These are phyloP conservation scores for barley (Hordeum vulgare) DNA, from an alignment of 176 grass and related monocot genomes.

Conservation along the genomic window DNA sequence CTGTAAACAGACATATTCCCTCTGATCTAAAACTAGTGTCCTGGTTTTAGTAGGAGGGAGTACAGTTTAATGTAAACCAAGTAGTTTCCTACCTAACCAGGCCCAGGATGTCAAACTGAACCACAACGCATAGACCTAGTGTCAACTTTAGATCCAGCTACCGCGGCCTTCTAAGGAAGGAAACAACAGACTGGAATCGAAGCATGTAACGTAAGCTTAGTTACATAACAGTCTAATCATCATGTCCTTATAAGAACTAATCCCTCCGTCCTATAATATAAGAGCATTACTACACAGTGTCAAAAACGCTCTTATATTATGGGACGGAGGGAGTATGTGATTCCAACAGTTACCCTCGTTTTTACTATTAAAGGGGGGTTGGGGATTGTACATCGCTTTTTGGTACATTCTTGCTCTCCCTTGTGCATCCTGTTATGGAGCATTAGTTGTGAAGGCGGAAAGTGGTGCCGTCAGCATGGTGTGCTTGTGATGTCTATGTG, in stretches of 20 bases:
- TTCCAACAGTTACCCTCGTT: background rate
- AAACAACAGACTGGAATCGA: background rate
- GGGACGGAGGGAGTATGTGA: too few relatives aligned
- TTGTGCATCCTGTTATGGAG: background rate
- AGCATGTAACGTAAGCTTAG: background rate
- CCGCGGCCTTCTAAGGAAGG: background rate
- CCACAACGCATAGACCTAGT: background rate
- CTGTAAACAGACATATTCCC: background rate
- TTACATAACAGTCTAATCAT: background rate
- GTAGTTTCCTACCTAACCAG: background rate
- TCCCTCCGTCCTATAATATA: too few relatives aligned
- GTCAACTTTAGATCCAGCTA: background rate
- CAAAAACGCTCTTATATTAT: too few relatives aligned
- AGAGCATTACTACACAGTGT: too few relatives aligned
- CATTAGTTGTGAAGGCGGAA: background rate
- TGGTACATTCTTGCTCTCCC: background rate
- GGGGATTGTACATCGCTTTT: background rate
- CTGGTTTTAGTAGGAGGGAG: too few relatives aligned
- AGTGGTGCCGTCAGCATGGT: background rate
- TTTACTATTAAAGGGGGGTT: background rate
- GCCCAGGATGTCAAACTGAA: background rate
- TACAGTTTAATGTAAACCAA: background rate
- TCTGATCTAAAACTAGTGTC: too few relatives aligned
- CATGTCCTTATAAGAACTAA: background rate
- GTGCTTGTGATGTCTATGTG: background rate